phyloP scores from a whole-genome alignment of 139 green algal genomes.

The Nannochloris sp. region DNA sequence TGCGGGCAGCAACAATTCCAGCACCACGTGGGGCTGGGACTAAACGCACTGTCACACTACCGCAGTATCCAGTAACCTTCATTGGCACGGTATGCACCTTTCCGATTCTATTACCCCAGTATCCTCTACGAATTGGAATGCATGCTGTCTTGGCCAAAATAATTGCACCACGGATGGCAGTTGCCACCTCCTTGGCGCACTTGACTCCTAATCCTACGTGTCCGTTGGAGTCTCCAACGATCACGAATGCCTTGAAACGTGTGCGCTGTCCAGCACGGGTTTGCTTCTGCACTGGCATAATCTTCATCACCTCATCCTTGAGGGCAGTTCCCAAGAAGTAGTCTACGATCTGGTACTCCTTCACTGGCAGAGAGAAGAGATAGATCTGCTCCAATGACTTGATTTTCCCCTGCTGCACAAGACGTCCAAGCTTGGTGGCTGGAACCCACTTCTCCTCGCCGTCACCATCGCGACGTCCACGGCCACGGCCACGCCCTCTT shows the following conservation, averaged over 20 bases:
- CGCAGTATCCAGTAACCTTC: slow-evolving; percentile 97
- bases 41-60: slow-evolving; percentile 88
- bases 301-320: slow-evolving; percentile 99
- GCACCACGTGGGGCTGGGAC: slow-evolving; percentile 94
- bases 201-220: slow-evolving; percentile 98
- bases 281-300: slow-evolving; percentile 99
- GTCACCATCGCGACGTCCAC: slow-evolving; percentile 71
- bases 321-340: slow-evolving; percentile 70
- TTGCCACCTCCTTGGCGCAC: slow-evolving; percentile 98
- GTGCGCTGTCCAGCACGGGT: slow-evolving; percentile 98
- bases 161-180: slow-evolving; percentile 95
- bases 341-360: slow-evolving; percentile 96
- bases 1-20: slow-evolving; percentile 92
- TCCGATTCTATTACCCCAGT: slow-evolving; percentile 98
- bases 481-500: slow-evolving; percentile 51
- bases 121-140: slow-evolving; percentile 91
- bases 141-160: slow-evolving; percentile 94
- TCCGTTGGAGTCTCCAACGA: slow-evolving; percentile 97
- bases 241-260: slow-evolving; percentile 99
- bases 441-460: slow-evolving; percentile 94
- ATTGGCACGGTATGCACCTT: slow-evolving; percentile 80
- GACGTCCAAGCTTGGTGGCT: slow-evolving; percentile 94
- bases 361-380: slow-evolving; percentile 98
- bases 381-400: slow-evolving; percentile 98
- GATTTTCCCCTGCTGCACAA: slow-evolving; percentile 98